Evolutionary conservation across 2,329 filamentous ascomycete species (phyloP), one percentile per base, ranked within the genome.

Genomic region (Penicillium sp.): DNA sequence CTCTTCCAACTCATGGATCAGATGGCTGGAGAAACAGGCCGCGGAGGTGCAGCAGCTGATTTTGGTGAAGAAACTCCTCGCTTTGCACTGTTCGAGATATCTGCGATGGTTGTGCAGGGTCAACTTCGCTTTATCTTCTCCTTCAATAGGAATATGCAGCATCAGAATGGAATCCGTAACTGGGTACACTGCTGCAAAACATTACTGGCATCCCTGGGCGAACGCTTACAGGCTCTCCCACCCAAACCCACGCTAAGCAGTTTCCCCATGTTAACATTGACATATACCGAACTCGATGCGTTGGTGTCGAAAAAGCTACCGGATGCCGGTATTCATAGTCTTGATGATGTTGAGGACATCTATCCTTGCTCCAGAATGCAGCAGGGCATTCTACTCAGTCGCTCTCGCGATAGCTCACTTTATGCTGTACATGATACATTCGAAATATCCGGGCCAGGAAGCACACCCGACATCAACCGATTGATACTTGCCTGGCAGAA

Each of bases 51-150:
- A 15, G 70, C 69, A 19, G 69, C 72, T 5, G 73, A 76, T 51
- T 71, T 74, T 41, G 73, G 73, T 7, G 59, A 64, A 33, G 58
- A 67, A 4, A 72, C 73, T 10, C 72, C 71, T 8, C 69, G 74
- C 3, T 75, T 76, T 52, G 72, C 69, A 4, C 64, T 79, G 0
- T 75, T 79, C 50, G 77, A 79, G 53, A 75, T 78, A 32, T 75
- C 74, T 0, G 75, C 75, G 1, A 71, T 76, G 45, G 69, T 77
- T 3, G 71, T 72, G 13, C 67, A 71, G 43, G 74, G 72, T 0
- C 63, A 62, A 12, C 64, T 78, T 24, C 70, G 73, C 7, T 74
- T 78, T 44, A 72, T 70, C 0, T 78, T 78, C 57, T 74, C 75
- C 0, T 77, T 74, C 61, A 78, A 77, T 54, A 65, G 67, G 13